Percentiles rank a stretch among this genome's conserved stretches.
phyloP scores from a whole-genome alignment of 2,329 filamentous ascomycete species.

The Cladobotryum protrusum region DNA sequence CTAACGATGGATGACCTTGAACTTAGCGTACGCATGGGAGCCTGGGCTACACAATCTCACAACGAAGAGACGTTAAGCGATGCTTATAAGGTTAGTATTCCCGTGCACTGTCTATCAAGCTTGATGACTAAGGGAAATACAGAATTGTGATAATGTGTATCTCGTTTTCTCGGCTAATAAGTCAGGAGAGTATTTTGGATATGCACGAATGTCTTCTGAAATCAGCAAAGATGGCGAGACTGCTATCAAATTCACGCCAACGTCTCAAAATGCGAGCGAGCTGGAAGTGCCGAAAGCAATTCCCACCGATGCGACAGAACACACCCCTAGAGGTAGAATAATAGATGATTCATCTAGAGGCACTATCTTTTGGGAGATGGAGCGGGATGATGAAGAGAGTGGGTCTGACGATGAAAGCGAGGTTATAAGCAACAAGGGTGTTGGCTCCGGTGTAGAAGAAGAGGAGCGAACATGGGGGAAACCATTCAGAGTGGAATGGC shows the following conservation, averaged over 20 bases:
- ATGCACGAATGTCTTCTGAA: slow-evolving; percentile 80
- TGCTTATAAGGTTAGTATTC: slow-evolving; percentile 64
- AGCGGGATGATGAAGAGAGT: slow-evolving; percentile 49
- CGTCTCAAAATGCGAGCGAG: slow-evolving; percentile 51
- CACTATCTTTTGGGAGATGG: slow-evolving; percentile 93
- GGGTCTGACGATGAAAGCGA: slow-evolving; percentile 40
- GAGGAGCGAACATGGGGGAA: slow-evolving; percentile 73
- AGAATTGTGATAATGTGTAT: slow-evolving; percentile 80
- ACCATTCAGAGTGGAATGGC: slow-evolving; percentile 86
- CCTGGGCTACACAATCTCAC: slow-evolving; percentile 92
- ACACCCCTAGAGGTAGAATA: slow-evolving; percentile 74
- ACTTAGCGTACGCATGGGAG: slow-evolving; percentile 75
- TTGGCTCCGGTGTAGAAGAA: slow-evolving; percentile 31
- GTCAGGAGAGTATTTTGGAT: slow-evolving; percentile 94
- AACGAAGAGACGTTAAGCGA: slow-evolving; percentile 80
- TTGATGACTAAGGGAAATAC: slow-evolving; percentile 5
- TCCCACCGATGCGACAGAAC: slow-evolving; percentile 69
- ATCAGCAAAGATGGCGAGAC: slow-evolving; percentile 72
- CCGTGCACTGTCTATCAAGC: neutral
- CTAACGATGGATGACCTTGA: slow-evolving; percentile 87
- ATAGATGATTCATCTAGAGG: slow-evolving; percentile 91
- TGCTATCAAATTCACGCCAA: slow-evolving; percentile 63
- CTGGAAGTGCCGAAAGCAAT: slow-evolving; percentile 73
- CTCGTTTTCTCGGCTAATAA: slow-evolving; percentile 96
- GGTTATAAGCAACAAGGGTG: slow-evolving; percentile 31